These are phyloP conservation scores for Podila epicladia DNA, from an alignment of 192 early-diverging fungal species.

Conservation along the genomic window DNA sequence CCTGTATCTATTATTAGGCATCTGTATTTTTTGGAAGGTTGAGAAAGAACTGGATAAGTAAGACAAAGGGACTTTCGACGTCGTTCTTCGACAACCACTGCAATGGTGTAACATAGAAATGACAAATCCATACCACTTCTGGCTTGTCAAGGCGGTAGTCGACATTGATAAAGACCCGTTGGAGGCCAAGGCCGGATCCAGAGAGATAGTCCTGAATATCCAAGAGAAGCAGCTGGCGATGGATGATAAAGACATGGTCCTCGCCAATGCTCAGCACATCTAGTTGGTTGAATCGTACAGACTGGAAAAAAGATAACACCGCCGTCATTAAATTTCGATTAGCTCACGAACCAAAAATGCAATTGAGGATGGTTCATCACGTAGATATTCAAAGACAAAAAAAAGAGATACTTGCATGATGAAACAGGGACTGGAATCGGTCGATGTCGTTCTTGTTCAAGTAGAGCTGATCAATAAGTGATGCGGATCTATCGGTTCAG, in stretches of 20 bases:
- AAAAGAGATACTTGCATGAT: conserved; percentile 26
- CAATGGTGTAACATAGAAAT: background rate
- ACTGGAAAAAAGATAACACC: conserved; percentile 11
- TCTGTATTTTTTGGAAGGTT: conserved; percentile 6
- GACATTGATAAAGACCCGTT: conserved; percentile 30
- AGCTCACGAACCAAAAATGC: conserved; percentile 1
- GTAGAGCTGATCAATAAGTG: conserved; percentile 41
- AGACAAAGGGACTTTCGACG: too few species aligned
- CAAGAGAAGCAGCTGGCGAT: conserved; percentile 11
- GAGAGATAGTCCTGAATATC: conserved; percentile 35
- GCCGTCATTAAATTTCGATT: background rate
- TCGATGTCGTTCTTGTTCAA: conserved; percentile 43
- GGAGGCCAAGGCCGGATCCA: conserved; percentile 4
- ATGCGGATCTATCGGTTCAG: conserved; percentile 25
- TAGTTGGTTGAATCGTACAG: conserved; percentile 16
- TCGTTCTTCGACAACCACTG: background rate
- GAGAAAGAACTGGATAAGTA: too few species aligned
- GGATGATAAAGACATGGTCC: conserved; percentile 32
- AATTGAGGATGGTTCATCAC: background rate
- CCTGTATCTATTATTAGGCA: conserved; percentile 20
- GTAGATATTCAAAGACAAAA: background rate
- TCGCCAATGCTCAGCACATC: conserved; percentile 30
- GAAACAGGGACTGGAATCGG: conserved; percentile 43
- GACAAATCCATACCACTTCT: conserved; percentile 16
- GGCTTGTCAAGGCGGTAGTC: conserved; percentile 19